Base-by-base conservation (phyloP, 2,329 filamentous ascomycete species). In the Cercospora canescens region DNA sequence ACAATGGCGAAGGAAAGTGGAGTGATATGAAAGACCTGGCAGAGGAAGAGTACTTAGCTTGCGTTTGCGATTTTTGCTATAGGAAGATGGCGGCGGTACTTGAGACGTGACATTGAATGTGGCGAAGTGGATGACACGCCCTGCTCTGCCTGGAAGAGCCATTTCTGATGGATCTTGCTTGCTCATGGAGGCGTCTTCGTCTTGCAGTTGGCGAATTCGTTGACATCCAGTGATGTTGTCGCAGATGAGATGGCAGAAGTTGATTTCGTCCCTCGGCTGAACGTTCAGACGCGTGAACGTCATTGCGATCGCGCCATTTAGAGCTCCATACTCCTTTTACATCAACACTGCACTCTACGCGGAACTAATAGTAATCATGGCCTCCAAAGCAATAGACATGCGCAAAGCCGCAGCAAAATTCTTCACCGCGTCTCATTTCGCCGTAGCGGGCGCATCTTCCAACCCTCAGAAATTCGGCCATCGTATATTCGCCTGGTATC, bases 401-500 rank as follows among this genome's bases (percentile, higher is more conserved):
- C 89, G 93, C 76, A 84, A 87, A 58, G 87, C 90, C 54, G 89
- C 93, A 45, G 89, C 88, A 67, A 85, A 85, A 9, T 97, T 97
- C 85, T 96, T 97, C 82, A 85, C 88, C 1, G 91, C 90, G 8
- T 87, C 90, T 32, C 84, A 87, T 69, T 97, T 95, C 78, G 94
- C 94, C 64, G 94, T 98, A 30, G 93, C 94, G 18, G 94, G 94
- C 73, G 94, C 94, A 39, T 95, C 91, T 76, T 91, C 91, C 59
- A 93, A 96, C 79, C 84, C 91, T 45, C 83, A 85, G 76, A 97
- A 97, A 79, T 97, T 91, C 76, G 94, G 95, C 26, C 91, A 97
- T 79, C 94, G 93, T 83, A 89, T 98, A 71, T 92, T 97, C 76
- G 87, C 87, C 14, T 98, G 94, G 94, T 98, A 98, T 79, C 86